Conservation (phyloP, 345 rosid species). For the Rhizophora mangle region DNA sequence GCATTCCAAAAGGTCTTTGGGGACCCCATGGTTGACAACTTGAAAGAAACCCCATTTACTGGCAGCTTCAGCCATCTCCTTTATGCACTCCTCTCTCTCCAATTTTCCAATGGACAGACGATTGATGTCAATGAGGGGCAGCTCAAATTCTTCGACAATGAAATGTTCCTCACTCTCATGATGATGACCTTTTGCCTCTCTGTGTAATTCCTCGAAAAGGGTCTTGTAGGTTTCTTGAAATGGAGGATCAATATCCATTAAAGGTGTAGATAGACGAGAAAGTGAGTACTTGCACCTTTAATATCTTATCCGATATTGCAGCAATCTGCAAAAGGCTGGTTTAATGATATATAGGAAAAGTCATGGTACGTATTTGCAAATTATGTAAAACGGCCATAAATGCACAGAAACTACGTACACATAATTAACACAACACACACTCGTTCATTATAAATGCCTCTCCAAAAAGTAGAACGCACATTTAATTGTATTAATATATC, state of each 20-base stretch:
- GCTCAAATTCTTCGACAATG: conserved; percentile 26
- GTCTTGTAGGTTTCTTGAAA: conserved; percentile 25
- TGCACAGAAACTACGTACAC: too few species aligned
- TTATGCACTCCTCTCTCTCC: conserved; percentile 35
- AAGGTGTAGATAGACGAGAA: too few species aligned
- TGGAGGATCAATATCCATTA: conserved; percentile 21
- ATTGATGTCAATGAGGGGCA: conserved; percentile 57
- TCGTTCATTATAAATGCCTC: too few species aligned
- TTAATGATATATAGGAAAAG: too few species aligned
- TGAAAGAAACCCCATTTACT: conserved; percentile 78
- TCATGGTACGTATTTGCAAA: too few species aligned
- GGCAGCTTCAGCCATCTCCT: conserved; percentile 48
- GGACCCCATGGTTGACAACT: conserved; percentile 61
- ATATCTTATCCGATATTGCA: too few species aligned
- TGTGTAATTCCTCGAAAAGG: conserved; percentile 12
- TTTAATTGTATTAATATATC: too few species aligned
- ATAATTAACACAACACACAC: too few species aligned
- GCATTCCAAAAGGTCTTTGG: conserved; percentile 33
- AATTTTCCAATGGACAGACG: conserved; percentile 16
- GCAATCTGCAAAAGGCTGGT: too few species aligned
- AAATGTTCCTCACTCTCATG: not conserved
- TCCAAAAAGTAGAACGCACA: too few species aligned
- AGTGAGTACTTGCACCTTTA: too few species aligned
- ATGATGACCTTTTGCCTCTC: not conserved
- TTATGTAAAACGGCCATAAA: too few species aligned